Evolutionary conservation across 1,139 yeast genomes (phyloP), one percentile per base, ranked within the genome.

Genomic region (Hyphopichia khmerensis): DNA sequence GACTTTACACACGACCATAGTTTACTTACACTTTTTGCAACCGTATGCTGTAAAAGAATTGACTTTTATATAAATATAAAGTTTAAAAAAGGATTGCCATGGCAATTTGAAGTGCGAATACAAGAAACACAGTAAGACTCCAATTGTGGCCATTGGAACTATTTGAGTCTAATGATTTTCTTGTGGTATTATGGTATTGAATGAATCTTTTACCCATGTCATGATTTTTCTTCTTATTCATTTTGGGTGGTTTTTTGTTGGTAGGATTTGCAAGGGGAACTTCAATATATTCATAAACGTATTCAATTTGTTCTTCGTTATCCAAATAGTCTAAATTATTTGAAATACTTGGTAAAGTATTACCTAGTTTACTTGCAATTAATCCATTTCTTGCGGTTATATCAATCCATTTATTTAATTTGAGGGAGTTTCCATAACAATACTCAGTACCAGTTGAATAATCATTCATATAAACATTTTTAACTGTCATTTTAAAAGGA

Each of bases 401-500:
- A 13, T 41, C 42, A n/a, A 45, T 31, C 57, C 59, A 50, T 17
- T 49, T 45, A 14, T 54, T 55, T 15, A 42, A 34, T 21, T 24
- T 44, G 43, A 19, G 3, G 4, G 36, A 33, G 15, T 56, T 49
- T 1, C 69, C 71, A 45, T 70, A 69, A 9, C 51, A 49, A 51
- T 69, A 68, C 21, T 54, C 46, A 14, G 45, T 43, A 2, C 73
- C 75, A 2, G 55, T 47, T 3, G 70, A 60, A 49, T 65, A 69
- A 50, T 71, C 73, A 18, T 46, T 54, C 13, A 68, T 70, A 10
- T 48, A 36, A 37, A 72, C 50, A 39, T 62, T 56, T 35, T 48
- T 57, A 9, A 68, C 59, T 32, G 46, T 44, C 77, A 71, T 71
- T 10, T 52, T 47, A 48, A 64, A 72, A 1, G 78, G 78, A 26